Base-by-base conservation (phyloP, 331 rosid species). In the Pyracantha coccinea region DNA sequence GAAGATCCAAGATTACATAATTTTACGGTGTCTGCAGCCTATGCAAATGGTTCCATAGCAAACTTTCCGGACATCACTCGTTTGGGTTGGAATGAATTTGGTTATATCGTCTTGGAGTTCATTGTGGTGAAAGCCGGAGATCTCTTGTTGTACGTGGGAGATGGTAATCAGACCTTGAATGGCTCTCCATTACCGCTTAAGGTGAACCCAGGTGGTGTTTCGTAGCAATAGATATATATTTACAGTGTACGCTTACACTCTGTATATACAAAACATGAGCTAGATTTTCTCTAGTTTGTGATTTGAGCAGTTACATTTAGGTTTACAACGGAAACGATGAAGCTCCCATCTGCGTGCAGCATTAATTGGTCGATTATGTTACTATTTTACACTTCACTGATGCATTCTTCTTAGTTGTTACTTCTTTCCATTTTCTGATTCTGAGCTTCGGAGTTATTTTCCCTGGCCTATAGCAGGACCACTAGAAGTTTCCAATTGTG, bases 191-290 rank as follows among this genome's bases (percentile, higher is more conserved):
- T 90, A 47, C 87, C 89, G 17, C 76, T 93, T 74, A 87, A 73
- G 83, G 97, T 87, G 83, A 90, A 83, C 65, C 91, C 95, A 92
- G 97, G 97, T 90, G 82, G 75, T 68, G 75, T 68, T 27, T 27
- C 71, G 20, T 72, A 21, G 78, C 70, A 45, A 67, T 75, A 66
- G 31, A 44, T 14, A 33, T 23, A 60, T 16, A 61, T 52, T 29
- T 41, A 41, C 4, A 41, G 50, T 41, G 50, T 3, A 41, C 1
- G 50, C 50, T 41, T 41, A 41, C 50, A 3, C 50, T 38, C 47
- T 11, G 32, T 29, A 41, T 12, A 12, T 41, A 41, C 50, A 41
- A 41, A 41, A 41, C 50, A 0, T 41, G 16, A 41, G 5, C 16
- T 41, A 12, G 15, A 11, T 25, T 24, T 8, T 69, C 29, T 28